phyloP scores from a whole-genome alignment of 345 rosid species.

The Microthlaspi erraticum region DNA sequence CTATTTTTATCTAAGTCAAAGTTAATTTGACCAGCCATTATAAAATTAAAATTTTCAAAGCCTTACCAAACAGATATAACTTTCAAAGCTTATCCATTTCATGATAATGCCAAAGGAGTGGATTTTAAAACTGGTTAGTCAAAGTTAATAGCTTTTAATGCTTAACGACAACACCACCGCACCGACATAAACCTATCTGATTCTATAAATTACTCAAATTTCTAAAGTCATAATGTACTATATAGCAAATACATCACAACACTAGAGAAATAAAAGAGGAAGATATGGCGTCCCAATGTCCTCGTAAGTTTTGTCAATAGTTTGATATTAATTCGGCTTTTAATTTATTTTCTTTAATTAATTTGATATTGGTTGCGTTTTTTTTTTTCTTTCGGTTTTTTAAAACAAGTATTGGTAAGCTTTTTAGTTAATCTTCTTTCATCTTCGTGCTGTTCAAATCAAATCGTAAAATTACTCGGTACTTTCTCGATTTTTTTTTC shows the following conservation, averaged over 20 bases:
- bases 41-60: not conserved
- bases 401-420: too few species aligned
- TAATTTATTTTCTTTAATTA: not conserved
- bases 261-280: not conserved
- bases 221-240: not conserved
- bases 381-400: too few species aligned
- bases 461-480: not conserved
- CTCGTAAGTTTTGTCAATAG: conserved; percentile 2
- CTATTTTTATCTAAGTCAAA: not conserved
- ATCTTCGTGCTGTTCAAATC: not conserved
- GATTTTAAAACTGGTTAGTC: not conserved
- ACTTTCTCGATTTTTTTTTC: too few species aligned
- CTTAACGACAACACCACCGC: conserved; percentile 27
- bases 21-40: not conserved
- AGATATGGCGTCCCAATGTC: conserved; percentile 33
- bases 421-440: not conserved
- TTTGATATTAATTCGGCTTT: not conserved
- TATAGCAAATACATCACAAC: conserved; percentile 17
- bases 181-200: not conserved
- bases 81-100: conserved; percentile 13
- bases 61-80: not conserved
- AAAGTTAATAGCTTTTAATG: conserved; percentile 18
- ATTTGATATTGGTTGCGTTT: not conserved
- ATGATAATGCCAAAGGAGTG: not conserved
- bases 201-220: conserved; percentile 27